Conservation (phyloP, 208 protist species). For the Herpetomonas tarakana region DNA sequence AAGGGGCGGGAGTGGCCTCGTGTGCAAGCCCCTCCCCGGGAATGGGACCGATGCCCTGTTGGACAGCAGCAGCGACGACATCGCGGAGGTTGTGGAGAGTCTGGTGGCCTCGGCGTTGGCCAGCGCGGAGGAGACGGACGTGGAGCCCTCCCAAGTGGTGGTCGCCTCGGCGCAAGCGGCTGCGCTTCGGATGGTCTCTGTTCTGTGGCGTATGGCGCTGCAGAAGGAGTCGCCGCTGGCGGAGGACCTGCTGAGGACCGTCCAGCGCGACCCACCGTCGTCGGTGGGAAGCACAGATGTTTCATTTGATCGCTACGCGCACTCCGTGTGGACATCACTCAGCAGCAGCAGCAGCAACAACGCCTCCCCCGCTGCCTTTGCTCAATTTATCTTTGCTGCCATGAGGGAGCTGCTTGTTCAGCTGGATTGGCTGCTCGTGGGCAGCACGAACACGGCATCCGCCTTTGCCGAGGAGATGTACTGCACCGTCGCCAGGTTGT, state of each 20-base stretch:
- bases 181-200: background rate
- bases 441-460: background rate
- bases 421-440: constrained; percentile 11
- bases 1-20: background rate
- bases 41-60: background rate
- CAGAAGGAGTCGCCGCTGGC: background rate
- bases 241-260: background rate
- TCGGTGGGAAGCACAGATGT: background rate
- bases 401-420: constrained; percentile 4
- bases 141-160: background rate
- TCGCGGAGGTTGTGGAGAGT: background rate
- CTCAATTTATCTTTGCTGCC: background rate
- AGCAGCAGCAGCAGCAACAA: background rate
- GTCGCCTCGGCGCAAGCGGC: background rate
- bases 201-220: background rate
- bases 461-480: background rate
- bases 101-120: background rate
- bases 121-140: background rate
- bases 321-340: background rate
- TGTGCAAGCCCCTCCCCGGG: background rate
- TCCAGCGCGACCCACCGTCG: background rate
- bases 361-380: too few species aligned
- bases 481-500: background rate
- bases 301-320: background rate
- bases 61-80: background rate